phyloP scores from a whole-genome alignment of 768 basidiomycete species.

The Pulveroboletus sp. region DNA sequence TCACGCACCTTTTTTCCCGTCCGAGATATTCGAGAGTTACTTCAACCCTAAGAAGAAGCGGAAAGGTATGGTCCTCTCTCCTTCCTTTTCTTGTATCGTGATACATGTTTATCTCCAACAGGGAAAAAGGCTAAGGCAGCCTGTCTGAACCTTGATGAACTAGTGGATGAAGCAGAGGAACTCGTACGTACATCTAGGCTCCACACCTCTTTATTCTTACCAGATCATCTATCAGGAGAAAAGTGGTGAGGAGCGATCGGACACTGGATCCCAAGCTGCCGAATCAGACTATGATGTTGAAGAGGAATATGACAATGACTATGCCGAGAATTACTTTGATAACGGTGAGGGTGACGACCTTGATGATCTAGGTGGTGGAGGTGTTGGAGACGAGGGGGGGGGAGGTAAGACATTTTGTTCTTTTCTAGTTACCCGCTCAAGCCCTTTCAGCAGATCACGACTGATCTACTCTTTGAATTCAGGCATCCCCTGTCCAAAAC shows the following conservation, averaged over 20 bases:
- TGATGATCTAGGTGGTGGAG: conserved; percentile 72
- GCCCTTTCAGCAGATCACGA: conserved; percentile 20
- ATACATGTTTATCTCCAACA: conserved; percentile 2
- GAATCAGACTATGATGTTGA: conserved; percentile 82
- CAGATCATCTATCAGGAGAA: conserved; percentile 45
- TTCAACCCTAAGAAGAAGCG: conserved; percentile 72
- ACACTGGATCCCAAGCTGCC: conserved; percentile 57
- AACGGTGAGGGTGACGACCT: conserved; percentile 80
- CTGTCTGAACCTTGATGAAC: conserved; percentile 60
- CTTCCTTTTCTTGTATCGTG: neutral
- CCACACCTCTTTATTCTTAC: neutral
- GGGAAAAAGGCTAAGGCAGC: conserved; percentile 35
- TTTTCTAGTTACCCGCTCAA: neutral
- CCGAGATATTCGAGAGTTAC: conserved; percentile 69
- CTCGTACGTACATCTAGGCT: conserved; percentile 31
- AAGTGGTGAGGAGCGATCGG: conserved; percentile 64
- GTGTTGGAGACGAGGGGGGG: conserved; percentile 59
- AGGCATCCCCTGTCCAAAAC: neutral
- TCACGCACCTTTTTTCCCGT: conserved; percentile 73
- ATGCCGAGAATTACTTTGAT: conserved; percentile 88
- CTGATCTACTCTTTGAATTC: conserved; percentile 9
- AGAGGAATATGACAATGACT: conserved; percentile 90
- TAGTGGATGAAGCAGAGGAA: conserved; percentile 62
- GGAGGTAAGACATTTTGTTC: conserved; percentile 36
- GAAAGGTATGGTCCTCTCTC: conserved; percentile 32